A percentile compares a stretch with the other conserved stretches of the same genome.
Evolutionary conservation across 208 protist species (phyloP).

Genomic region (Novymonas esmeraldas): DNA sequence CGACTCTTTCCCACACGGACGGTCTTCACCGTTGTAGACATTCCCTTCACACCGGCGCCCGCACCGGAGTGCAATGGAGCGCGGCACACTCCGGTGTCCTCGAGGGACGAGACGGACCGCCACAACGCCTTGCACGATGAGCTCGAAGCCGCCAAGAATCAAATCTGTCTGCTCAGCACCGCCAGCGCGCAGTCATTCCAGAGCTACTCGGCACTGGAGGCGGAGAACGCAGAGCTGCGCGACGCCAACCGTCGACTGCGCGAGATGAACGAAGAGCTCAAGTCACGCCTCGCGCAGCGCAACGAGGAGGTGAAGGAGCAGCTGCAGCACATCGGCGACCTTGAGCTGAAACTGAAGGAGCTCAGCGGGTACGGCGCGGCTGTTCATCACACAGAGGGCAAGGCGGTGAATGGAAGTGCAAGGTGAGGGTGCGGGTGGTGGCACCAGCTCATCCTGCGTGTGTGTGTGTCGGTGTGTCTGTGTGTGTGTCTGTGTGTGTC

Average conservation of each 20-base stretch:
- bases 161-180: conserved; percentile 67
- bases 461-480: not conserved
- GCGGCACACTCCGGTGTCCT: not conserved
- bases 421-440: not conserved
- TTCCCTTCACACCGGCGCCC: not conserved
- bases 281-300: conserved; percentile 26
- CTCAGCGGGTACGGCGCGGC: conserved; percentile 9
- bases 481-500: not conserved
- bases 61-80: not conserved
- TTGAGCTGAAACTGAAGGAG: conserved; percentile 37
- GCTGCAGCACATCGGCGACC: conserved; percentile 48
- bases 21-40: not conserved
- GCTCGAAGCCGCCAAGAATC: conserved; percentile 51
- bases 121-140: conserved; percentile 18
- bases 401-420: conserved; percentile 4
- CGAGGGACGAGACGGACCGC: not conserved
- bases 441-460: not conserved
- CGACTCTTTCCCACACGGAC: conserved; percentile 27
- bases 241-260: conserved; percentile 30
- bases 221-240: conserved; percentile 44
- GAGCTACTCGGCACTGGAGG: conserved; percentile 51
- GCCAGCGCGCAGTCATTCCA: conserved; percentile 45
- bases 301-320: conserved; percentile 48
- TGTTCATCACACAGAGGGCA: not conserved
- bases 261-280: conserved; percentile 44